Evolutionary conservation across 257 asterid species (phyloP).

Genomic region (Solanum acaule): DNA sequence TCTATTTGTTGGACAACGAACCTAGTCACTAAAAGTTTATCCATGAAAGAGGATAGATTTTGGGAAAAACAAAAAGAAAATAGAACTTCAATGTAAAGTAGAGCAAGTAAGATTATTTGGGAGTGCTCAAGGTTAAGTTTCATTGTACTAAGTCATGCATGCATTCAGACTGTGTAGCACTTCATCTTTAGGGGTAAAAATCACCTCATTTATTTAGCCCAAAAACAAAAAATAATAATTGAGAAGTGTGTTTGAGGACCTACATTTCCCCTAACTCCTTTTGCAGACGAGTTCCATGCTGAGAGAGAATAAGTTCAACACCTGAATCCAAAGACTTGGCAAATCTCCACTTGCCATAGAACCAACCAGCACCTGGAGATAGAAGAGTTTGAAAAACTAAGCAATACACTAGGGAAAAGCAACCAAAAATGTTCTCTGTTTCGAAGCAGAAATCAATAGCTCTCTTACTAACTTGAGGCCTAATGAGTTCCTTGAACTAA

Average conservation of each 20-base stretch:
- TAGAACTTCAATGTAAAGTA: background rate
- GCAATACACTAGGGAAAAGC: background rate
- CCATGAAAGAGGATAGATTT: background rate
- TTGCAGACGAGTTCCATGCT: slow-evolving; percentile 74
- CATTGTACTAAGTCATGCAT: background rate
- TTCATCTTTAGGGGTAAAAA: background rate
- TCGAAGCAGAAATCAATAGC: background rate
- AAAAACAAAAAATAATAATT: background rate
- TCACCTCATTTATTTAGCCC: background rate
- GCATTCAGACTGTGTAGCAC: background rate
- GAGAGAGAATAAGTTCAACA: slow-evolving; percentile 45
- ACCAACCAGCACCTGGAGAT: slow-evolving; percentile 34
- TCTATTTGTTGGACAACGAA: background rate
- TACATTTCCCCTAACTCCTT: slow-evolving; percentile 55
- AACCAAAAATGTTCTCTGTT: background rate
- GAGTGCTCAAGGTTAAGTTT: background rate
- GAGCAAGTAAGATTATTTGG: background rate
- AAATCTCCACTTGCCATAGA: slow-evolving; percentile 26
- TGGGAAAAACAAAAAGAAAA: background rate
- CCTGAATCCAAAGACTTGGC: slow-evolving; percentile 22
- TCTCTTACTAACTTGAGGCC: background rate
- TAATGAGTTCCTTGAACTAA: background rate
- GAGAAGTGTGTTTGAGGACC: slow-evolving; percentile 13
- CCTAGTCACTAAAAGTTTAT: background rate
- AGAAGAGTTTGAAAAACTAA: background rate